phyloP scores from a whole-genome alignment of 2,329 filamentous ascomycete species.

The Stachybotrys chartarum region DNA sequence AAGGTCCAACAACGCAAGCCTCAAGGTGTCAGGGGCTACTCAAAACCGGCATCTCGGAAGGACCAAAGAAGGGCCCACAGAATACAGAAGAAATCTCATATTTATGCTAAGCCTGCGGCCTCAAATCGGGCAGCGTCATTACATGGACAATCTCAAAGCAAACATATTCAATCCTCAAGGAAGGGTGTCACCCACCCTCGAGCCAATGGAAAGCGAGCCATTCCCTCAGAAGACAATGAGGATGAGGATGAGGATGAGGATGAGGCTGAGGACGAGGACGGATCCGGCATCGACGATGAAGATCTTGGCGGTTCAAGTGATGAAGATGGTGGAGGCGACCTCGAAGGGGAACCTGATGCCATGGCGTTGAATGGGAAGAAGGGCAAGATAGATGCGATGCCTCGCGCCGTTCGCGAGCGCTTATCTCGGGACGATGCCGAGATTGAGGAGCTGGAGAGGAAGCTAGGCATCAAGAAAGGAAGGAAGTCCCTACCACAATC shows the following conservation, averaged over 20 bases:
- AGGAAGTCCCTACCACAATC: constrained; percentile 67
- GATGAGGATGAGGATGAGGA: not conserved
- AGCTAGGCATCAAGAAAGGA: constrained; percentile 70
- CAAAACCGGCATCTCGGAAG: constrained; percentile 39
- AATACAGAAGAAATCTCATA: constrained; percentile 47
- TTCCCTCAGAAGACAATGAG: not conserved
- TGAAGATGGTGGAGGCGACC: constrained; percentile 9
- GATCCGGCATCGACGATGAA: constrained; percentile 15
- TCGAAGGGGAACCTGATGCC: constrained; percentile 14
- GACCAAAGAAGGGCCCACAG: constrained; percentile 62
- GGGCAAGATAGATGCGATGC: constrained; percentile 12
- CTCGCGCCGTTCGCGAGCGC: constrained; percentile 34
- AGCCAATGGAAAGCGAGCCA: not conserved
- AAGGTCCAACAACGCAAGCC: constrained; percentile 2
- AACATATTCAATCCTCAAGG: not conserved
- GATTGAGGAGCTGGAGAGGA: constrained; percentile 81
- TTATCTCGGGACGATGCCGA: constrained; percentile 79
- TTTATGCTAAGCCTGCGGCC: constrained; percentile 13
- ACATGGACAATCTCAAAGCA: not conserved
- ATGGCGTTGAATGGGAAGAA: constrained; percentile 7
- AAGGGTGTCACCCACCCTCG: not conserved
- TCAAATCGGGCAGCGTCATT: not conserved
- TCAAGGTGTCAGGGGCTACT: constrained; percentile 9
- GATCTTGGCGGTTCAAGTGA: constrained; percentile 4
- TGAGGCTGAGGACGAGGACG: constrained; percentile 10